Percentiles rank a stretch among this genome's conserved stretches.
Evolutionary conservation across 768 basidiomycete species (phyloP).

Genomic region (Collybia sp.): DNA sequence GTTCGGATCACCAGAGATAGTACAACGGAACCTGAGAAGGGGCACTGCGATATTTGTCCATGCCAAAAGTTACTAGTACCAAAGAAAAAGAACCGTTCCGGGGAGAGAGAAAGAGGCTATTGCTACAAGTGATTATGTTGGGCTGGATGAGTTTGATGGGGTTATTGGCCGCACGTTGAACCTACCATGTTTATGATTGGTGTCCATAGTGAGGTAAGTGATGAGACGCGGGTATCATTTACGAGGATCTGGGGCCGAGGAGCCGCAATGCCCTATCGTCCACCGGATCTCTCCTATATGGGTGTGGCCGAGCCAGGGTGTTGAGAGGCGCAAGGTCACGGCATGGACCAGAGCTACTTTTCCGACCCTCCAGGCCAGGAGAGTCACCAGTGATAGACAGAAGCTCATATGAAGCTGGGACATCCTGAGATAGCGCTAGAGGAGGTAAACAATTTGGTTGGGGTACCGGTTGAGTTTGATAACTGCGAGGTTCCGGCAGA

Average conservation of each 20-base stretch:
- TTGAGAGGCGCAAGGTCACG: constrained; percentile 55
- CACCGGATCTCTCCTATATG: constrained; percentile 53
- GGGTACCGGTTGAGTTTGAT: not conserved
- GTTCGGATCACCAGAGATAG: no score
- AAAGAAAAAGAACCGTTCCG: no score
- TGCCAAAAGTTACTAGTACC: no score
- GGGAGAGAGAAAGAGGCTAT: no score
- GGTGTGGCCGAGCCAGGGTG: constrained; percentile 45
- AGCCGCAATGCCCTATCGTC: constrained; percentile 61
- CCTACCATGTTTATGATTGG: no score
- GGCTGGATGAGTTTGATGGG: no score
- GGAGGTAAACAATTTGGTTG: constrained; percentile 4
- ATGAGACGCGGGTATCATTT: not conserved
- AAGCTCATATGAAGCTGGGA: constrained; percentile 10
- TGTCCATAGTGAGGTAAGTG: not conserved
- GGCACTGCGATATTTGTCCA: no score
- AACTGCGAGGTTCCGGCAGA: not conserved
- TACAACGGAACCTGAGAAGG: no score
- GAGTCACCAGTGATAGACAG: constrained; percentile 5
- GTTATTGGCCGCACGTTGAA: no score
- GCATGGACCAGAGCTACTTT: constrained; percentile 20
- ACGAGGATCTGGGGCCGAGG: constrained; percentile 22
- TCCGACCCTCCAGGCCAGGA: constrained; percentile 12
- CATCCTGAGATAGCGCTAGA: constrained; percentile 6
- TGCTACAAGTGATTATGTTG: no score